Conservation (phyloP, 2,329 filamentous ascomycete species). For the Alternaria gaisen region DNA sequence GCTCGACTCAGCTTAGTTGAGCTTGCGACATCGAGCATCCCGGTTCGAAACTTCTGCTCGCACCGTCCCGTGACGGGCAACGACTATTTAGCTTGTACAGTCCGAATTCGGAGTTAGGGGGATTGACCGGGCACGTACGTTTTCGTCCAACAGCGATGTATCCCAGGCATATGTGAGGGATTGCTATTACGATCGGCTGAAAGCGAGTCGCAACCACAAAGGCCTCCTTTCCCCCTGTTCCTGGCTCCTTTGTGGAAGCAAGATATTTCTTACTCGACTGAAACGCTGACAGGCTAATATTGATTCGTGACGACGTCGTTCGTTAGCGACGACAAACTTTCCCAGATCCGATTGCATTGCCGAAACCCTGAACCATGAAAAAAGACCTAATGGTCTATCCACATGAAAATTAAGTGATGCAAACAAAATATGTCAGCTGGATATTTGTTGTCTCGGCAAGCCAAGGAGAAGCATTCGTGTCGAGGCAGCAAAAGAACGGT, state of each 20-base stretch:
- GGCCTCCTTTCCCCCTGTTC: not conserved
- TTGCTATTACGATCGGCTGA: constrained; percentile 6
- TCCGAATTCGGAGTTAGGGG: constrained; percentile 6
- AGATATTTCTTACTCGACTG: constrained; percentile 4
- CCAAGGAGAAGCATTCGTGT: constrained; percentile 1
- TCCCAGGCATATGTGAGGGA: not conserved
- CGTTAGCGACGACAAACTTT: not conserved
- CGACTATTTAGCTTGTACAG: constrained; percentile 5
- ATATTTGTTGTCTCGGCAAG: not conserved
- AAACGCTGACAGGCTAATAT: constrained; percentile 2
- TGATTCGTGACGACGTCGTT: not conserved
- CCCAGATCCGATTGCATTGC: not conserved
- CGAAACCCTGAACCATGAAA: constrained; percentile 8
- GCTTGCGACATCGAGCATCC: constrained; percentile 6
- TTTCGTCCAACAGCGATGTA: not conserved
- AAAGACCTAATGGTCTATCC: not conserved
- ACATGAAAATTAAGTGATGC: not conserved
- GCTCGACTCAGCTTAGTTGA: constrained; percentile 4
- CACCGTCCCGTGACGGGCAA: constrained; percentile 14
- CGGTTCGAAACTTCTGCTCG: constrained; percentile 12
- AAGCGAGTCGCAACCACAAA: constrained; percentile 6
- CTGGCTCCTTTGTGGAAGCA: not conserved
- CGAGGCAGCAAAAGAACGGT: not conserved
- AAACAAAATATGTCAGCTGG: not conserved
- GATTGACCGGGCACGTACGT: not conserved